Percentiles rank a stretch among this genome's conserved stretches.
Evolutionary conservation across 805 yeast genomes (phyloP).

Genomic region (Suhomyces sp.): DNA sequence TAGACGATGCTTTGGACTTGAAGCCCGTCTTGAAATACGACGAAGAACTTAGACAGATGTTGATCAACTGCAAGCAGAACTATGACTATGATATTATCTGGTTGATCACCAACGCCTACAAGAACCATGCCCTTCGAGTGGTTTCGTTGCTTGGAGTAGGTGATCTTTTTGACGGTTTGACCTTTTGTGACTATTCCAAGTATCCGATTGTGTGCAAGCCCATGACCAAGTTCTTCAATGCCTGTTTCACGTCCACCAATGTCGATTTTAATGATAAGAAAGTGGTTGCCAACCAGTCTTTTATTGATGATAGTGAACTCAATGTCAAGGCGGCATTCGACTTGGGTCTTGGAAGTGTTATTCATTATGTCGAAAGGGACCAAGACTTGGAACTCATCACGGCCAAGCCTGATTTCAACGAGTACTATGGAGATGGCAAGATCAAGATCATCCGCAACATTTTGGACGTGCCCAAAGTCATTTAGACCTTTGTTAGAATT

Average conservation of each 20-base stretch:
- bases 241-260: slow-evolving; percentile 65
- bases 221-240: slow-evolving; percentile 63
- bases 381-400: slow-evolving; percentile 43
- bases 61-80: slow-evolving; percentile 40
- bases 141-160: slow-evolving; percentile 79
- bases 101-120: slow-evolving; percentile 94
- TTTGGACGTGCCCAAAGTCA: slow-evolving; percentile 38
- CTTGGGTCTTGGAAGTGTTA: slow-evolving; percentile 68
- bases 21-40: slow-evolving; percentile 73
- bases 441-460: slow-evolving; percentile 57
- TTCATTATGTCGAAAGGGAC: slow-evolving; percentile 74
- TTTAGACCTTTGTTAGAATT: neutral
- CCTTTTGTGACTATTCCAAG: slow-evolving; percentile 80
- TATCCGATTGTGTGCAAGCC: slow-evolving; percentile 85
- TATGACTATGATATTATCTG: slow-evolving; percentile 70
- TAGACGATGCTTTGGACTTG: slow-evolving; percentile 89
- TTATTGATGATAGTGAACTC: slow-evolving; percentile 82
- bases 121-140: slow-evolving; percentile 83
- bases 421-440: slow-evolving; percentile 37
- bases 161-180: slow-evolving; percentile 91
- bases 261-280: slow-evolving; percentile 32
- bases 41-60: slow-evolving; percentile 48
- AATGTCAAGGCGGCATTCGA: slow-evolving; percentile 73
- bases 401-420: slow-evolving; percentile 25
- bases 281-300: slow-evolving; percentile 52